phyloP scores from a whole-genome alignment of 345 rosid genomes.

The Conringia planisiliqua region DNA sequence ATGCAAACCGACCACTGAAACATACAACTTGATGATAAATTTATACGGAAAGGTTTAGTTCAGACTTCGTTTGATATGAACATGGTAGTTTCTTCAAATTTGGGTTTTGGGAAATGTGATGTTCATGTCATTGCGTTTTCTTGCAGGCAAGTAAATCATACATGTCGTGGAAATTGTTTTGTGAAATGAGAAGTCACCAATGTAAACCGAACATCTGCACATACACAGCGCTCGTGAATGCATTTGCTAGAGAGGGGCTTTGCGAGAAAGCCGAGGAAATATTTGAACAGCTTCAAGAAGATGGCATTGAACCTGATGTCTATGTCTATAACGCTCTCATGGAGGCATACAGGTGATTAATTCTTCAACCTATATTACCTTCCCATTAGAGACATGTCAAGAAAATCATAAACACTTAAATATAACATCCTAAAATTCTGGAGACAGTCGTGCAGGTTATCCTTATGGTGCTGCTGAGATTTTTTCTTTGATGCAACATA shows the following conservation, averaged over 20 bases:
- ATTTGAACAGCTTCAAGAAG: constrained; percentile 89
- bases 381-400: constrained; percentile 9
- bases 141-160: constrained; percentile 74
- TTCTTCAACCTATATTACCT: neutral
- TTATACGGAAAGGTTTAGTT: constrained; percentile 74
- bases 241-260: constrained; percentile 94
- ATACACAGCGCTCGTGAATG: constrained; percentile 77
- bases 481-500: constrained; percentile 89
- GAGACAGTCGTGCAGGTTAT: constrained; percentile 81
- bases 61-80: neutral
- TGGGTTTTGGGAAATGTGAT: neutral
- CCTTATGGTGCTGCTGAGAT: constrained; percentile 91
- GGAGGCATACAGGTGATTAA: constrained; percentile 78
- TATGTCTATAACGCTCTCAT: constrained; percentile 90
- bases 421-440: constrained; percentile 19
- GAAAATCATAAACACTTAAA: neutral
- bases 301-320: constrained; percentile 83
- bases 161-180: constrained; percentile 71
- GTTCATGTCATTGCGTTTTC: constrained; percentile 5
- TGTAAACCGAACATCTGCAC: constrained; percentile 88
- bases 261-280: constrained; percentile 94
- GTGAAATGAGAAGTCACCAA: constrained; percentile 78
- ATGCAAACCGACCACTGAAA: constrained; percentile 65
- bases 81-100: neutral
- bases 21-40: constrained; percentile 88